Base-by-base conservation (phyloP, 2,329 filamentous ascomycete genomes). In the Emergomyces orientalis region DNA sequence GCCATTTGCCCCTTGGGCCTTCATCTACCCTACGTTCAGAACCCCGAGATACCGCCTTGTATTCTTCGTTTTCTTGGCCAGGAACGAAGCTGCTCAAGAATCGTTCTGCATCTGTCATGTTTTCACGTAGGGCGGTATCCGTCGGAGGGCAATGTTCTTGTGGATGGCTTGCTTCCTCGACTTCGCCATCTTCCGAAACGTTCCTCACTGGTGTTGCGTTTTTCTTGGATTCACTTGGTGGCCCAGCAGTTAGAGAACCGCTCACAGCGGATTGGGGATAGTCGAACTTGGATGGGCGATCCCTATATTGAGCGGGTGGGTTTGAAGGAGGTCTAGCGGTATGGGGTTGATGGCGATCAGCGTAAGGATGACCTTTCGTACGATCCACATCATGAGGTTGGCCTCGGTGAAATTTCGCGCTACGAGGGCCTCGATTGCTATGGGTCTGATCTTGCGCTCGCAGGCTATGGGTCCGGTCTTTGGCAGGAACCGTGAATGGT, bases 101-200 rank as follows among this genome's bases (percentile, higher is more conserved):
- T 19, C 71, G 69, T 56, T 77, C 75, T 13, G 75, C 73, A n/a
- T 71, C 74, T 56, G 67, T 73, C 49, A 69, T 67, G 39, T 71
- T 69, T 62, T 75, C 73, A 19, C 67, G 64, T 6, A 67, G 63
- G 22, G 65, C 59, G 19, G 54, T 58, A 13, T 47, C 43, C 30
- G 60, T 45, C 19, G 63, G 56, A 17, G 25, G 54, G 51, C 58
- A 61, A 43, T 47, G 37, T 7, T 63, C 64, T 49, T 60, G 62
- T 17, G 62, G 59, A 8, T 64, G 51, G 22, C 49, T 59, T 52
- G 67, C 55, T 32, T 70, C 68, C 47, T 67, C 67, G 11, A 76
- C 65, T 64, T 77, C 74, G 8, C 73, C 73, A 67, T 77, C 74
- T 65, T 76, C 74, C 5, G 74, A 76, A n/a, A 67, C 67, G 43